phyloP scores from a whole-genome alignment of 176 grass and related monocot genomes.

The Rhipidocladum racemiflorum region DNA sequence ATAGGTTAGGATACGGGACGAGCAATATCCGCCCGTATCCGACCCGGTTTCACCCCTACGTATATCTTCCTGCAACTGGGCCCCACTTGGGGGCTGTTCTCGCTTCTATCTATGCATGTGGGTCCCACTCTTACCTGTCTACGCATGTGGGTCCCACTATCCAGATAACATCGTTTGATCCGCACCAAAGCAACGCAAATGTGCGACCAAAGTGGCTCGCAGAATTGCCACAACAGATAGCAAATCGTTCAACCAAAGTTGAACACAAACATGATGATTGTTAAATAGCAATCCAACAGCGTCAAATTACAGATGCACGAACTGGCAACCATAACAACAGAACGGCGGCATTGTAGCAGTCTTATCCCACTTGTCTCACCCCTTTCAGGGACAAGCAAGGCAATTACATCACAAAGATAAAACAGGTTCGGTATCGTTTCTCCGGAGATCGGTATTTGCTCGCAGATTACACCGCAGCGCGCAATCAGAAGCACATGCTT shows the following conservation, averaged over 20 bases:
- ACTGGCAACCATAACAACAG: not conserved
- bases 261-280: not conserved
- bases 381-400: not conserved
- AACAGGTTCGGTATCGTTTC: not conserved
- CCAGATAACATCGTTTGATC: not conserved
- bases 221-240: not conserved
- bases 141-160: too few relatives aligned
- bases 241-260: not conserved
- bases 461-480: not conserved
- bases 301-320: constrained; percentile 24
- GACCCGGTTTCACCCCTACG: too few relatives aligned
- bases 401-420: constrained; percentile 39
- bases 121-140: not conserved
- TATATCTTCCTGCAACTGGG: not conserved
- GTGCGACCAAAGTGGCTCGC: not conserved
- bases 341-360: not conserved
- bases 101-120: not conserved
- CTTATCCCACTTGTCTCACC: constrained; percentile 34
- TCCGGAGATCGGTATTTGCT: not conserved
- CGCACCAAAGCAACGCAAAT: not conserved
- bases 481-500: constrained; percentile 57
- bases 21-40: too few relatives aligned
- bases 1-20: too few relatives aligned
- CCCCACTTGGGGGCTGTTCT: not conserved
- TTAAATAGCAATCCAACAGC: constrained; percentile 16